Evolutionary conservation across 257 asterid species (phyloP).

Genomic region (Leptodermis oblonga): DNA sequence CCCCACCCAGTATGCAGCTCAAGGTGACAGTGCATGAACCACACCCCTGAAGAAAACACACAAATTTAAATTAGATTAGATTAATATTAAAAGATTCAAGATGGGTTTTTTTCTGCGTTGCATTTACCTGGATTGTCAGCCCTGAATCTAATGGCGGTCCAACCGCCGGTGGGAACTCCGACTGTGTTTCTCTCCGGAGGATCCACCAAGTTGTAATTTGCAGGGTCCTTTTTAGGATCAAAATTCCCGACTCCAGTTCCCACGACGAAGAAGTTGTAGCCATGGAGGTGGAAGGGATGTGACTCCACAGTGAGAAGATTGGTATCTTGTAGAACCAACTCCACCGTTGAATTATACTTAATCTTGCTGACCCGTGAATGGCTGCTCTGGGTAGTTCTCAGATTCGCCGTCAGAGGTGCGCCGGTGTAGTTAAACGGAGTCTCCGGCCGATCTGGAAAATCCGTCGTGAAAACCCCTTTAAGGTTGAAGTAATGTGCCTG

Average conservation of each 20-base stretch:
- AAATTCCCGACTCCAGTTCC: conserved; percentile 22
- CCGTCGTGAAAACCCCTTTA: conserved; percentile 22
- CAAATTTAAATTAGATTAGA: not conserved
- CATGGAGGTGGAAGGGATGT: conserved; percentile 26
- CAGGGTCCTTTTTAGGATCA: conserved; percentile 17
- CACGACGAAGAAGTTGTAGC: conserved; percentile 21
- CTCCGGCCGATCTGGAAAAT: conserved; percentile 37
- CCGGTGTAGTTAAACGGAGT: conserved; percentile 36
- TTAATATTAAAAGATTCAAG: too few relatives aligned
- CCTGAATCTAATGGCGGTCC: conserved; percentile 26
- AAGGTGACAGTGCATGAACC: conserved; percentile 85
- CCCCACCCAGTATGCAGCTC: conserved; percentile 97
- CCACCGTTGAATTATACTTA: conserved; percentile 22
- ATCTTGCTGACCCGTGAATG: conserved; percentile 16
- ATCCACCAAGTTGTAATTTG: conserved; percentile 21
- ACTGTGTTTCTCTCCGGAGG: conserved; percentile 27
- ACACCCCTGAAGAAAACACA: conserved; percentile 15
- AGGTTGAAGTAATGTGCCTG: conserved; percentile 31
- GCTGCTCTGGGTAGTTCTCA: conserved; percentile 9
- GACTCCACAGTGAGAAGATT: conserved; percentile 18
- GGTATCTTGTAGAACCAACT: conserved; percentile 23
- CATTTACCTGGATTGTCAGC: conserved; percentile 25
- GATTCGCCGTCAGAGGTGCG: conserved; percentile 55
- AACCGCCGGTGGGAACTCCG: conserved; percentile 26
- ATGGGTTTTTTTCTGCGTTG: too few relatives aligned